phyloP scores from a whole-genome alignment of 257 asterid genomes.

The Solanum bulbocastanum region DNA sequence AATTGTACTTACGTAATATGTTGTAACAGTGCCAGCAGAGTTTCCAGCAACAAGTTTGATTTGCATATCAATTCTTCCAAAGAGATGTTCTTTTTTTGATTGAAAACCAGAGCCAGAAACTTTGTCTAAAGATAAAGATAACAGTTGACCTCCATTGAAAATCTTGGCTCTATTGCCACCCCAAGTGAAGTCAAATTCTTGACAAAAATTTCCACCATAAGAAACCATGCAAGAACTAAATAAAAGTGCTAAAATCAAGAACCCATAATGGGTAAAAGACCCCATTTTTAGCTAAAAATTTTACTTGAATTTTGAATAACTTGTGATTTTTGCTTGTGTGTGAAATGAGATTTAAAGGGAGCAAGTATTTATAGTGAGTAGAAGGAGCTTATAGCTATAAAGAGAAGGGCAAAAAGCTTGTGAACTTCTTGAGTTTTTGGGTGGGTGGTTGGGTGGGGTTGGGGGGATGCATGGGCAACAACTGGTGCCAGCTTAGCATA shows the following conservation, averaged over 20 bases:
- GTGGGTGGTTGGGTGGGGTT: not conserved
- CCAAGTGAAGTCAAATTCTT: slow-evolving; percentile 48
- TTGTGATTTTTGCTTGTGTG: not conserved
- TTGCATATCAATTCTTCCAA: slow-evolving; percentile 60
- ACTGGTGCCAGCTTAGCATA: slow-evolving; percentile 30
- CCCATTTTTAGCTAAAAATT: not conserved
- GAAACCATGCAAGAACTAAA: slow-evolving; percentile 10
- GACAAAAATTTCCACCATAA: slow-evolving; percentile 28
- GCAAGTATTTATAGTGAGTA: slow-evolving; percentile 11
- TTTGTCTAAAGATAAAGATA: slow-evolving; percentile 46
- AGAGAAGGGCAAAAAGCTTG: slow-evolving; percentile 24
- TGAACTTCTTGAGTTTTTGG: slow-evolving; percentile 8
- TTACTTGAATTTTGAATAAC: not conserved
- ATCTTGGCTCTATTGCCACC: slow-evolving; percentile 43
- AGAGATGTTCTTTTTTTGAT: slow-evolving; percentile 46
- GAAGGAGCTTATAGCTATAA: slow-evolving; percentile 4
- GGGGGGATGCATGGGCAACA: not conserved
- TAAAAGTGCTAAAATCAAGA: slow-evolving; percentile 5
- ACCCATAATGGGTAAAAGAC: not conserved
- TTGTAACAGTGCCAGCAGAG: slow-evolving; percentile 66
- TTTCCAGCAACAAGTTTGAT: slow-evolving; percentile 60
- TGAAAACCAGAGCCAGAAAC: slow-evolving; percentile 52
- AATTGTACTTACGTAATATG: slow-evolving; percentile 36
- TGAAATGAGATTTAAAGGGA: slow-evolving; percentile 1
- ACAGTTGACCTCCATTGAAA: slow-evolving; percentile 36